Evolutionary conservation across 805 yeast genomes (phyloP).

Genomic region (Brettanomyces bruxellensis): DNA sequence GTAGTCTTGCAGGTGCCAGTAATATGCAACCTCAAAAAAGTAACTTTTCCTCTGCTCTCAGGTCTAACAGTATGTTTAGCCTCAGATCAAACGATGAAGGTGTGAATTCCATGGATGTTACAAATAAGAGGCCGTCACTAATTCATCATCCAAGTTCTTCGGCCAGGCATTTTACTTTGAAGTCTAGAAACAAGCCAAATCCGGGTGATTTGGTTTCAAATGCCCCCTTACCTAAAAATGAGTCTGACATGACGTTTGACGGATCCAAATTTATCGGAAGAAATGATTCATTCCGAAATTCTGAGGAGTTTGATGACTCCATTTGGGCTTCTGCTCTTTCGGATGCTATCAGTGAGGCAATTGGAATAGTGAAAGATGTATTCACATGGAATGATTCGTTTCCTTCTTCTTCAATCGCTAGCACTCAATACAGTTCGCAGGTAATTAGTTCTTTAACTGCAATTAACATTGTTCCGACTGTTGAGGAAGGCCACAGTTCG

Average conservation of each 20-base stretch:
- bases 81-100: background rate
- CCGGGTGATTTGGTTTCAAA: slow-evolving; percentile 84
- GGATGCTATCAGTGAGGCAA: slow-evolving; percentile 57
- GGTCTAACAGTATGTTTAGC: background rate
- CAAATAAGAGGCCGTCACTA: background rate
- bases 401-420: slow-evolving; percentile 12
- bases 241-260: background rate
- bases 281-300: slow-evolving; percentile 27
- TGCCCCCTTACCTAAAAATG: slow-evolving; percentile 45
- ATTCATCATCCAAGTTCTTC: background rate
- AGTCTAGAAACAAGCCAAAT: slow-evolving; percentile 48
- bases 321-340: slow-evolving; percentile 54
- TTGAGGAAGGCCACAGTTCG: background rate
- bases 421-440: slow-evolving; percentile 12
- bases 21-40: no score
- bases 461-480: slow-evolving; percentile 1
- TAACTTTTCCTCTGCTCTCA: background rate
- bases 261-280: slow-evolving; percentile 12
- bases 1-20: no score
- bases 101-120: background rate
- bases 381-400: slow-evolving; percentile 7
- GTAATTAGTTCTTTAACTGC: slow-evolving; percentile 7
- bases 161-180: slow-evolving; percentile 35
- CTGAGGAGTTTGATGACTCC: slow-evolving; percentile 66
- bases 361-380: slow-evolving; percentile 47